Percentiles rank a stretch among this genome's conserved stretches.
Conservation (phyloP, 805 yeast species). For the Yarrowia deformans region DNA sequence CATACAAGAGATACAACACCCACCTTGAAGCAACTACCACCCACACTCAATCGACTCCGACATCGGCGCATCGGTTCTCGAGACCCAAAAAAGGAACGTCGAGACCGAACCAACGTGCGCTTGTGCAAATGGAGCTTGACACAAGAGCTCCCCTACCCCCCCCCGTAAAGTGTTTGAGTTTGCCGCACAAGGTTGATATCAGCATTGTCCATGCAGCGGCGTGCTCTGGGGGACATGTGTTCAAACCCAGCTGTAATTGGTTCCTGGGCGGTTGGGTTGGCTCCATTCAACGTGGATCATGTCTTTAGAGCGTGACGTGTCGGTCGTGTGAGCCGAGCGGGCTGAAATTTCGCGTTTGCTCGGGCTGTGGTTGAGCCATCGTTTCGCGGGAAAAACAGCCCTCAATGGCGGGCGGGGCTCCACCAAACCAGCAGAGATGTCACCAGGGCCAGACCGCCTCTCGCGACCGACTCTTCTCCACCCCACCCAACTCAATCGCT, state of each 20-base stretch:
- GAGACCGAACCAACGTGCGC: constrained; percentile 2
- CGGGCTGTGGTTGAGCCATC: not conserved
- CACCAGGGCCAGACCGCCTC: not conserved
- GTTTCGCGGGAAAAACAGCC: not conserved
- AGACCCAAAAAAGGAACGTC: constrained; percentile 2
- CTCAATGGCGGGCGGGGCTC: not conserved
- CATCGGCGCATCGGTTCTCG: not conserved
- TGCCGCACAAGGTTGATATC: constrained; percentile 23
- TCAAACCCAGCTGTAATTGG: constrained; percentile 35
- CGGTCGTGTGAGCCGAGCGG: constrained; percentile 34
- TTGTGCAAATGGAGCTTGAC: constrained; percentile 15
- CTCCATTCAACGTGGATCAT: constrained; percentile 24
- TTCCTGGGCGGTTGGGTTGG: constrained; percentile 33
- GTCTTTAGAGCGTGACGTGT: constrained; percentile 38
- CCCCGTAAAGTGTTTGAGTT: constrained; percentile 4
- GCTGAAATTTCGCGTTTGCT: constrained; percentile 6
- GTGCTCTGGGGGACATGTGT: constrained; percentile 28
- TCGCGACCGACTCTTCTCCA: not conserved
- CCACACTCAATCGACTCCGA: not conserved
- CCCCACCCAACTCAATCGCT: constrained; percentile 37
- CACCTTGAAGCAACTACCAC: too few species aligned
- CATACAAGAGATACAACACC: not conserved
- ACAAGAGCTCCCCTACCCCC: not conserved
- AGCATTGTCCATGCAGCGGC: constrained; percentile 35
- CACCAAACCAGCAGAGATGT: too few species aligned